Base-by-base conservation (phyloP, 2,329 filamentous ascomycete species). In the Colletotrichum musicola region DNA sequence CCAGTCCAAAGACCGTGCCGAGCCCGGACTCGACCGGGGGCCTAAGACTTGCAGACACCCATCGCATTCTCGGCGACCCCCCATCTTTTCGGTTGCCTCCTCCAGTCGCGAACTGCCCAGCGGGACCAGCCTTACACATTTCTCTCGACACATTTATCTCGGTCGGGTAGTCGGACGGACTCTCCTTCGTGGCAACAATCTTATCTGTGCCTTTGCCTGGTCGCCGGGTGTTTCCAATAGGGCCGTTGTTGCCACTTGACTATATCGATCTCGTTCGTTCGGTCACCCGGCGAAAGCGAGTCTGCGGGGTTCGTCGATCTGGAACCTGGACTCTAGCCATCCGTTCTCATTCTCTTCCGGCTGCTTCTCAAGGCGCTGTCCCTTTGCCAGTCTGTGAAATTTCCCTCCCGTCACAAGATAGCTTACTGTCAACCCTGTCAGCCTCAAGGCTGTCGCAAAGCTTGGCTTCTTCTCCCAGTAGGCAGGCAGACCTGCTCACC, bases 11-110 rank as follows among this genome's bases (percentile, higher is more conserved):
- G 49, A 6, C 44, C 40, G 25, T 49, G 35, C 55, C 66, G 62
- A 66, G 55, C 35, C 55, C 35, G 55, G 56, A 10, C 20, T 46
- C 1, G 62, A 38, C 18, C 13, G 25, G 42, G 38, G 55, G 10
- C 47, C 66, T 42, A 53, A 61, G 50, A 46, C 55, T 69, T 69
- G 56, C 66, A 69, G 55, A 56, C 35, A 47, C 42, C 49, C 55
- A 46, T 56, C 54, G 25, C 47, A 50, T 60, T 27, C 50, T 27
- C 49, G 46, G 12, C 35, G 7, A 61, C 50, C 55, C 56, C 56
- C 66, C 66, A 35, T 61, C 12, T 56, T 44, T 44, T 55, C 16
- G 42, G 16, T 47, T 66, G 20, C 35, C 35, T 56, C 55, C 30
- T 57, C 53, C 40, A 30, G 13, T 42, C 6, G 7, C 38, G 3